Conservation (phyloP, 352 stramenopile genomes). For the Pythium apleroticum region DNA sequence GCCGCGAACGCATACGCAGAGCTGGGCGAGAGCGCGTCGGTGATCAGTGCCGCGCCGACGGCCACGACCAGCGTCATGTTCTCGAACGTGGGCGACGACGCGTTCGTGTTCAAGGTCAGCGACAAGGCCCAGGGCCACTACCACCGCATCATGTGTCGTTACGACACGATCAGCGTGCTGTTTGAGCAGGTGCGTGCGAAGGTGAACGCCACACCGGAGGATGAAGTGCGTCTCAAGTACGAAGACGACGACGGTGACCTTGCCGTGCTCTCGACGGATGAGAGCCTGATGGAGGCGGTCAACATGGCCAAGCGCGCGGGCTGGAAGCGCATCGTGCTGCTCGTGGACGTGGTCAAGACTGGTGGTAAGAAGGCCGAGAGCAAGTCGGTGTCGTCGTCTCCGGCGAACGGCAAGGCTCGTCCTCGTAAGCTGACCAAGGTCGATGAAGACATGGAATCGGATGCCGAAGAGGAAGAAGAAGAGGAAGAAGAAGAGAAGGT, state of each 20-base stretch:
- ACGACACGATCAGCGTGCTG: conserved; percentile 66
- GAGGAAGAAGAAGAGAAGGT: conserved; percentile 33
- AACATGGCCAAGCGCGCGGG: conserved; percentile 81
- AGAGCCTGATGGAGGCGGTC: conserved; percentile 85
- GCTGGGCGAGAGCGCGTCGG: conserved; percentile 83
- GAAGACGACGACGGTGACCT: conserved; percentile 88
- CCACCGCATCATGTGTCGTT: conserved; percentile 82
- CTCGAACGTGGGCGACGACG: conserved; percentile 62
- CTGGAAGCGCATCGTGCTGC: conserved; percentile 83
- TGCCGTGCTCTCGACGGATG: conserved; percentile 80
- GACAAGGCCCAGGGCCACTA: conserved; percentile 78
- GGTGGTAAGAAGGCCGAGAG: conserved; percentile 25
- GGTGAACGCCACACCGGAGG: conserved; percentile 57
- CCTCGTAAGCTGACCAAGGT: conserved; percentile 77
- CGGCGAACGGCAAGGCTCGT: conserved; percentile 25
- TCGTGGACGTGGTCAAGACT: conserved; percentile 75
- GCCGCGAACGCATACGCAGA: conserved; percentile 74
- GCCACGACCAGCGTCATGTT: conserved; percentile 74
- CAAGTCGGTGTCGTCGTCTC: conserved; percentile 27
- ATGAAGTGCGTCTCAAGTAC: conserved; percentile 82
- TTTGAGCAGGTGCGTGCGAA: conserved; percentile 83
- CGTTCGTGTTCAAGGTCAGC: conserved; percentile 89
- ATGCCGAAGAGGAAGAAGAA: conserved; percentile 41
- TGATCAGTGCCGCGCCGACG: conserved; percentile 80
- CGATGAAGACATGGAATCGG: conserved; percentile 64